Evolutionary conservation across 805 yeast genomes (phyloP).

Genomic region (Saturnispora diversa): DNA sequence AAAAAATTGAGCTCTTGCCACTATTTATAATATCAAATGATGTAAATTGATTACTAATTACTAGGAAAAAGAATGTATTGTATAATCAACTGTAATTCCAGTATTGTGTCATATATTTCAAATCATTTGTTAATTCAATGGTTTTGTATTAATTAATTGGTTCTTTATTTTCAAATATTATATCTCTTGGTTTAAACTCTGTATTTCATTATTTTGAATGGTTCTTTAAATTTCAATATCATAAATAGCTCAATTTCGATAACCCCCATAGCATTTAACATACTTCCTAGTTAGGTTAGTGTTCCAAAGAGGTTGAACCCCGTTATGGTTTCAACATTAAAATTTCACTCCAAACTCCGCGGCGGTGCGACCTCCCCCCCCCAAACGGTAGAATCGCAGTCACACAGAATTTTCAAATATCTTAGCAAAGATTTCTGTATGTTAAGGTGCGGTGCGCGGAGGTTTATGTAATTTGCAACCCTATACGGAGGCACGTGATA

Average conservation of each 20-base stretch:
- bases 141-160: no score
- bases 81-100: no score
- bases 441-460: not conserved
- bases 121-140: no score
- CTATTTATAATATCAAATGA: not conserved
- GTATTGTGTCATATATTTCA: no score
- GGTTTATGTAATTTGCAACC: not conserved
- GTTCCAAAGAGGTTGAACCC: not conserved
- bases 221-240: no score
- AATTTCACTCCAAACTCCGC: no score
- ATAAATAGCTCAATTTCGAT: not conserved
- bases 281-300: slow-evolving; percentile 4
- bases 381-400: not conserved
- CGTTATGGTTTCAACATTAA: not conserved
- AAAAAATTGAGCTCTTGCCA: not conserved
- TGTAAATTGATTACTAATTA: not conserved
- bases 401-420: no score
- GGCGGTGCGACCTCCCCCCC: not conserved
- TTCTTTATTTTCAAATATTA: no score
- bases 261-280: not conserved
- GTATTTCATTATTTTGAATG: no score
- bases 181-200: no score
- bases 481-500: slow-evolving; percentile 3
- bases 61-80: not conserved
- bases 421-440: no score